Percentiles rank a stretch among this genome's conserved stretches.
These are phyloP conservation scores for Metarhizium anisopliae DNA, from an alignment of 2,329 filamentous ascomycete species.

Conservation along the genomic window DNA sequence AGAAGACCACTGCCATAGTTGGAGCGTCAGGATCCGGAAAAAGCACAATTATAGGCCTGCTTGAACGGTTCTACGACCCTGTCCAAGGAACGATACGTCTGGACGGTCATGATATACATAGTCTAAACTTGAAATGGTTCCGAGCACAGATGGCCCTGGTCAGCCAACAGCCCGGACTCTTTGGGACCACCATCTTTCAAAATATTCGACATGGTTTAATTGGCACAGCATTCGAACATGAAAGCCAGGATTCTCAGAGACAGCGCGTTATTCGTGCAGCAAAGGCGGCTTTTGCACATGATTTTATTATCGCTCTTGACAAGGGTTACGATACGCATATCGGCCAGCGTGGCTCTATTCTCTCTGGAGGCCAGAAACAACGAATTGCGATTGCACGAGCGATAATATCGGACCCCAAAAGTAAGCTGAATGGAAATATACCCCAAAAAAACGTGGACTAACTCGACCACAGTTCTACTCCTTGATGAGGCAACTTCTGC, in stretches of 20 bases:
- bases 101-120: conserved; percentile 32
- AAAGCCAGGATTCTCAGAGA: conserved; percentile 5
- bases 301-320: conserved; percentile 39
- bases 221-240: conserved; percentile 34
- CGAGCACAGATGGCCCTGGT: conserved; percentile 45
- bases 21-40: conserved; percentile 51
- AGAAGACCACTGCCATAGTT: conserved; percentile 45
- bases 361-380: conserved; percentile 30
- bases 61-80: conserved; percentile 52
- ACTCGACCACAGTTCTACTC: conserved; percentile 55
- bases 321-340: conserved; percentile 44
- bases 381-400: conserved; percentile 10
- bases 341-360: conserved; percentile 52
- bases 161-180: conserved; percentile 44
- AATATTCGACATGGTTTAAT: conserved; percentile 41
- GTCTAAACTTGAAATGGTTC: conserved; percentile 41
- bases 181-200: conserved; percentile 41
- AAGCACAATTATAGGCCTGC: conserved; percentile 46
- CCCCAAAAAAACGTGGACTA: too few relatives aligned
- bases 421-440: too few relatives aligned
- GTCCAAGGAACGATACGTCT: conserved; percentile 34
- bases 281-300: conserved; percentile 38
- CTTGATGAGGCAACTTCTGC: conserved; percentile 90
- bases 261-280: conserved; percentile 36
- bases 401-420: conserved; percentile 70